Evolutionary conservation across 768 basidiomycete genomes (phyloP), one percentile per base, ranked within the genome.

Genomic region (Lactarius hengduanensis): DNA sequence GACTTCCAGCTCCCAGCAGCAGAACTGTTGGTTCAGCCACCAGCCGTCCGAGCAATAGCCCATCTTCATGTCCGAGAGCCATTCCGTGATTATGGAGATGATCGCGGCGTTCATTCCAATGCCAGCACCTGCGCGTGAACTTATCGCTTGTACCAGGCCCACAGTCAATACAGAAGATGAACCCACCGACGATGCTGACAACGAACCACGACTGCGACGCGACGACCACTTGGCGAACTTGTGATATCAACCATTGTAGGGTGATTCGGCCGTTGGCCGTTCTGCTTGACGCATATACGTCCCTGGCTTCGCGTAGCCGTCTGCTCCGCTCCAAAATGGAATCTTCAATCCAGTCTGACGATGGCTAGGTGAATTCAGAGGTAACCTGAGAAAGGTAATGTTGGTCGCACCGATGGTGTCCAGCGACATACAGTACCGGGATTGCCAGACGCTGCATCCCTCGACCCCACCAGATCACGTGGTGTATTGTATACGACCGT

Each of bases 11-110:
- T 98, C 97, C 89, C 96, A 95, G 74, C 97, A 99, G 77, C 97
- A 99, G 76, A 98, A 98, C 73, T 97, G 92, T 72, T 94, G 89
- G 76, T 96, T 97, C 63, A 99, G 76, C 96, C 97, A 99, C 97
- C 97, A 99, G 1, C 93, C 96, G 70, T 95, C 93, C 4, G 86
- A 82, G 77, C 97, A 99, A 74, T 98, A 97, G 1, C 97, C 97
- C 80, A 96, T 91, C 79, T 98, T 98, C 70, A 98, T 87, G 76
- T 98, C 96, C 2, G 95, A 94, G 28, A 99, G 84, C 97, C 97
- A 99, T 77, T 92, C 93, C 57, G 94, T 97, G 67, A 95, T 80
- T 71, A 99, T 97, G 36, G 95, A 94, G 60, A 97, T 95, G 61
- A 98, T 76, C 10, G 94, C 96, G n/a, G 95, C 94, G 71, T 93